Base-by-base conservation (phyloP, 208 protist species). In the Leishmania arabica region DNA sequence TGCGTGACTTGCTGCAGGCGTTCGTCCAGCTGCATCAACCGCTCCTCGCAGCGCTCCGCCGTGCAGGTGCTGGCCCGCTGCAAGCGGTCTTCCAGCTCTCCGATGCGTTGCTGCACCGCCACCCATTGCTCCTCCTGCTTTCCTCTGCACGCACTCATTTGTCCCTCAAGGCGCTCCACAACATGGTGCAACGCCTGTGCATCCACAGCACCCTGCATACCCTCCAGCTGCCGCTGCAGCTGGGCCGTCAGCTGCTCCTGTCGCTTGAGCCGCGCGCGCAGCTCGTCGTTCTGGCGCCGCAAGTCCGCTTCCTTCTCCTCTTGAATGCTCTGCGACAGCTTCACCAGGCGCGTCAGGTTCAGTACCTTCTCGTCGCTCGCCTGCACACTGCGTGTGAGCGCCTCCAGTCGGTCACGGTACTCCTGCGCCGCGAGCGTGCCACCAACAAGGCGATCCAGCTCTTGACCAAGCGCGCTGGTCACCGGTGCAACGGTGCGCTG, bases 311-410 rank as follows among this genome's bases (percentile, higher is more conserved):
- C 90, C 71, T 91, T 89, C 73, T 97, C 92, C 60, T 91, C 92
- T 47, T 92, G 90, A 27, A 96, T 84, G 49, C 77, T 83, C 68
- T 96, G 92, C 37, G 92, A 90, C 51, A 97, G 86, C 79, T 97
- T 94, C 64, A 97, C 84, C 62, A 97, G 84, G 4, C 88, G 91
- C 4, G 91, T 96, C 75, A 97, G 85, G 83, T 96, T 97, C 53
- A 93, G 60, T 71, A 97, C 82, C 83, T 95, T 95, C 68, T 94
- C 91, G 69, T 97, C 94, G 65, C 92, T 91, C 34, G 89, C 80
- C 58, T 86, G 78, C 54, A 91, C 86, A 49, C 85, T 84, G 31
- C 77, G 74, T 24, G 83, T 88, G 42, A 96, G 85, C 54, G 69
- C 79, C 65, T 96, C 92, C 74, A 94, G 53, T 17, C 86, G 87